These are phyloP conservation scores for Colletotrichum tofieldiae DNA, from an alignment of 2,329 filamentous ascomycete genomes.

Conservation along the genomic window DNA sequence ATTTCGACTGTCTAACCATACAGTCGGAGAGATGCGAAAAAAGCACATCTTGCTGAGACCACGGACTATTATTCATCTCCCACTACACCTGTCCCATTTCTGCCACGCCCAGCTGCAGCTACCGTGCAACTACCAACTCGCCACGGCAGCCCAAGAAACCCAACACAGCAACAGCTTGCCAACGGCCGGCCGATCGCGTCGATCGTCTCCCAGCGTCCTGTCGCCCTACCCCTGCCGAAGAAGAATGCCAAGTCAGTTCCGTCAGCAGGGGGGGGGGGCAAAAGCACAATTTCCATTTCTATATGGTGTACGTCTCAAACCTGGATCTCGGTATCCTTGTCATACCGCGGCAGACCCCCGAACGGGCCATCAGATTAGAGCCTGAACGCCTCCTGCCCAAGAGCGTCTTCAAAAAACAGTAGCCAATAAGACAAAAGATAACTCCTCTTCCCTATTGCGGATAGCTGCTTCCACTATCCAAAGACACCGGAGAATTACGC, in stretches of 20 bases:
- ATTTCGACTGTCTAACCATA: background rate
- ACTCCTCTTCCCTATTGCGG: background rate
- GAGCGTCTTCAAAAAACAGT: background rate
- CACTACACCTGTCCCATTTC: background rate
- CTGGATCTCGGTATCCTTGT: background rate
- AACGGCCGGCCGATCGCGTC: constrained; percentile 41
- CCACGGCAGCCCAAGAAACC: constrained; percentile 27
- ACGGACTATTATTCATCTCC: background rate
- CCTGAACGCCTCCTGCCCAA: background rate
- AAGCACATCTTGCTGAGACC: constrained; percentile 9
- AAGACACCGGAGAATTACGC: constrained; percentile 33
- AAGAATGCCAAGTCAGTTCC: constrained; percentile 10
- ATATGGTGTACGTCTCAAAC: background rate
- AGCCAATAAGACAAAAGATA: background rate
- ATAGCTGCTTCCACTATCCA: background rate
- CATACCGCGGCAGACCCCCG: background rate
- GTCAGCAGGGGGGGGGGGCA: constrained; percentile 4
- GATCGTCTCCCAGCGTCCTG: constrained; percentile 38
- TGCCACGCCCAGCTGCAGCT: constrained; percentile 24
- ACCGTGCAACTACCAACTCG: constrained; percentile 24
- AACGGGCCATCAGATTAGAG: background rate
- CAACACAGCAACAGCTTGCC: constrained; percentile 29
- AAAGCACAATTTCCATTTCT: constrained; percentile 9
- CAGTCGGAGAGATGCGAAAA: background rate
- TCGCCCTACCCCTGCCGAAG: constrained; percentile 19